Evolutionary conservation across 1,139 yeast genomes (phyloP), one percentile per base, ranked within the genome.

Genomic region (Sugiyamaella pinicola): DNA sequence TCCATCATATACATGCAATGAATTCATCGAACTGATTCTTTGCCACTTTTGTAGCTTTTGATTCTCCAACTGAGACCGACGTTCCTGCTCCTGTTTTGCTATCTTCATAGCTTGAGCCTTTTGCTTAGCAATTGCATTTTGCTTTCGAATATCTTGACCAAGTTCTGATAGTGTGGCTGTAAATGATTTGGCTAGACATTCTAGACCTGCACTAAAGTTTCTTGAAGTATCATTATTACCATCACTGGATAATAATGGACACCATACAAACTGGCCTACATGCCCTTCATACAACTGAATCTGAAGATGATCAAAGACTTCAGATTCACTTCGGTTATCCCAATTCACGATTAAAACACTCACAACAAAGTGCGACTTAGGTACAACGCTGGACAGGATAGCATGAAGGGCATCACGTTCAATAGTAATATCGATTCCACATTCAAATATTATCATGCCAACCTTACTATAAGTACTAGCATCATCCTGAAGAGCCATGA

Each of bases 391-490:
- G 12, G 45, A 35, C 3, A 59, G 22, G 8, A 64, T 52, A 26
- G 60, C 64, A 3, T 43, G 29, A 7, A 64, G 44, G 5, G 61
- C 62, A 19, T 50, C 55, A 6, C 42, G 26, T 45, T 60, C 59
- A 19, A 46, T 37, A 17, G 15, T 33, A 4, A 56, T 53, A 15
- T 57, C 50, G 15, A 62, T 43, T 0, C 70, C 71, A 47, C 64
- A 60, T 44, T 61, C 65, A 48, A 67, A 59, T 9, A 69, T 52
- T 38, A 68, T 39, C 37, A 57, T 59, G 2, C 65, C 66, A 19
- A 67, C 53, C 18, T 54, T 51, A n/a, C 51, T 52, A 43, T 57
- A 66, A 7, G 61, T 55, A 4, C 47, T 50, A 4, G 59, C 51
- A 39, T 59, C 56, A 10, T 60, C 59, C 35, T 57, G 61, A 42